Base-by-base conservation (phyloP, 2,329 filamentous ascomycete genomes). In the Fusarium sp. region DNA sequence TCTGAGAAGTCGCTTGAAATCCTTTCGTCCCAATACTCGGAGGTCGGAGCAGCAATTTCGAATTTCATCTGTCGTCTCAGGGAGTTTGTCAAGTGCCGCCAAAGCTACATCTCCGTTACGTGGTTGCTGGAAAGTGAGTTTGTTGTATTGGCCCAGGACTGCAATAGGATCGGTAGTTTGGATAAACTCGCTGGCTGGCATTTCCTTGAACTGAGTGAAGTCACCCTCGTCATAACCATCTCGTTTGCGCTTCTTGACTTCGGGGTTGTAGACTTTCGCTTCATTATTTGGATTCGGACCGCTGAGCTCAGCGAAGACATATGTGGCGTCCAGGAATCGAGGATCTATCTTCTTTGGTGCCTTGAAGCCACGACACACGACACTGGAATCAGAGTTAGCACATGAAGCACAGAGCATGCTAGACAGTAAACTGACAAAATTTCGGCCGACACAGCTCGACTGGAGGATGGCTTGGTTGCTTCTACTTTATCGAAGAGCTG, bases 191-290 rank as follows among this genome's bases (percentile, higher is more conserved):
- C 91, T 96, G 1, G 94, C 95, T 0, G 93, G 84, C 4, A 92
- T 88, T 77, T 97, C 93, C 79, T 98, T 97, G 84, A 92, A 97
- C 75, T 97, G 93, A 7, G 90, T 95, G 80, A 91, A 97, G 72
- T 99, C 94, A 38, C 94, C 95, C 80, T 99, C 96, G 72, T 98
- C 95, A 72, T 99, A 99, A 85, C 96, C 96, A 46, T 97, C 95
- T 84, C 96, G 87, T 88, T 98, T 98, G 62, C 96, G 86, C 88
- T 98, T 99, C 87, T 98, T 99, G 78, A 93, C 86, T 78, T 99
- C 96, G 0, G 96, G 96, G 72, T 99, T 98, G 85, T 95, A 99
- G 4, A 99, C 96, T 80, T 97, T 97, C 41, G 96, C 96, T 80
- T 99, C 96, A 74, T 98, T 97, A 80, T 98, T 99, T 3, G 94